phyloP scores from a whole-genome alignment of 2,329 filamentous ascomycete genomes.

The Westerdykella aurantiaca region DNA sequence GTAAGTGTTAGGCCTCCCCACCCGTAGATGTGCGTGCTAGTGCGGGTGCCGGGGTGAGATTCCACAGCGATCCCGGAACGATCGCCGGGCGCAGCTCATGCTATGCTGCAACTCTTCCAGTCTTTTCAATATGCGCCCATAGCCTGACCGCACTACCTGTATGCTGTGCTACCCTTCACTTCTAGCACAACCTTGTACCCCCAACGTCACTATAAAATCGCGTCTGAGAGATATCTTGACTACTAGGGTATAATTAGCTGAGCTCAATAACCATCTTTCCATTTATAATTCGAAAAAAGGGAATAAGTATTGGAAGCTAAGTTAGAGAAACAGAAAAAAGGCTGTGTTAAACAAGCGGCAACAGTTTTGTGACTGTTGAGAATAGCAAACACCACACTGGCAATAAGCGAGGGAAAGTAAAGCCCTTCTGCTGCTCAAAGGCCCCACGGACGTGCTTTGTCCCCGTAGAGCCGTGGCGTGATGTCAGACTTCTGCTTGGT shows the following conservation, averaged over 20 bases:
- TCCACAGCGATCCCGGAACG: too few relatives aligned
- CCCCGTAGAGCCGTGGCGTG: too few relatives aligned
- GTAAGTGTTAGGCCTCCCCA: neutral
- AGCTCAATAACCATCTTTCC: conserved; percentile 37
- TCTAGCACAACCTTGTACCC: neutral
- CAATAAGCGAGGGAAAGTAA: conserved; percentile 23
- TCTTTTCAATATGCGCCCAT: too few relatives aligned
- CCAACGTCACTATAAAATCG: too few relatives aligned
- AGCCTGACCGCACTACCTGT: too few relatives aligned
- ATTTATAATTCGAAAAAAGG: conserved; percentile 35
- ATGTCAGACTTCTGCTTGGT: too few relatives aligned
- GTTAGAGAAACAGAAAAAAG: conserved; percentile 38
- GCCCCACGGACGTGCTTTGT: neutral
- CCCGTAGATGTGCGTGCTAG: neutral
- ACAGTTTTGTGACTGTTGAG: conserved; percentile 19
- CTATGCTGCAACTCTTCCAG: too few relatives aligned
- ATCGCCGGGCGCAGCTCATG: too few relatives aligned
- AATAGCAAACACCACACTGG: conserved; percentile 20
- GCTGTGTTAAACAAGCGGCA: conserved; percentile 25
- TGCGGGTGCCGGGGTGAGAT: too few relatives aligned
- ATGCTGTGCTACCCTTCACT: too few relatives aligned
- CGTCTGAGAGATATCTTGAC: conserved; percentile 6
- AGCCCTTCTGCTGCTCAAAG: conserved; percentile 2
- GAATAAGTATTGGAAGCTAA: conserved; percentile 39
- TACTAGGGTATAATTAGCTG: conserved; percentile 30